These are phyloP conservation scores for Phylloporus arenicola DNA, from an alignment of 768 basidiomycete genomes.

Conservation along the genomic window DNA sequence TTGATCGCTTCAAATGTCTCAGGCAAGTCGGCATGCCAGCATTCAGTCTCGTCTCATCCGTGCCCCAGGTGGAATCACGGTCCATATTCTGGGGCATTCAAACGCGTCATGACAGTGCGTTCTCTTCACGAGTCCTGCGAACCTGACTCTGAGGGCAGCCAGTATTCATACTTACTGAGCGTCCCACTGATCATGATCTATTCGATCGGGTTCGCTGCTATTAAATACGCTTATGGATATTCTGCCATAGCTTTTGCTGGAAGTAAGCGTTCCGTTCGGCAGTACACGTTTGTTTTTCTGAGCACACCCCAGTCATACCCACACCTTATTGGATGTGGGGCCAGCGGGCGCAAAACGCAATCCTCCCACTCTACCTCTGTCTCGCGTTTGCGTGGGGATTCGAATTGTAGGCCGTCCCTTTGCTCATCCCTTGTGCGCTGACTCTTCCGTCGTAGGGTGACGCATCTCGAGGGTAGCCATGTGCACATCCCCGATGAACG, in stretches of 20 bases:
- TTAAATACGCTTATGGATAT: slow-evolving; percentile 73
- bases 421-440: background rate
- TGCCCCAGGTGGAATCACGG: slow-evolving; percentile 63
- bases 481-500: background rate
- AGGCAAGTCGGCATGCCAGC: slow-evolving; percentile 32
- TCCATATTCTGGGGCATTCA: slow-evolving; percentile 67
- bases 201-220: slow-evolving; percentile 56
- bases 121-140: background rate
- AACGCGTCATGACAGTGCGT: slow-evolving; percentile 78
- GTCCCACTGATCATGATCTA: slow-evolving; percentile 58
- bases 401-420: slow-evolving; percentile 56
- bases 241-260: slow-evolving; percentile 40
- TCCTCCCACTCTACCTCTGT: slow-evolving; percentile 61
- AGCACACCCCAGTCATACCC: slow-evolving; percentile 46
- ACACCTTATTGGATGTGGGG: slow-evolving; percentile 61
- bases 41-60: background rate
- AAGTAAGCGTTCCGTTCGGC: slow-evolving; percentile 23
- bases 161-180: slow-evolving; percentile 69
- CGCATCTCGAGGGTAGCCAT: slow-evolving; percentile 67
- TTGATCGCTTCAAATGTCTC: slow-evolving; percentile 72
- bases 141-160: background rate
- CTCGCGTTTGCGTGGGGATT: slow-evolving; percentile 67
- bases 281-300: background rate
- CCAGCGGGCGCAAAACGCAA: slow-evolving; percentile 36
- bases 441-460: slow-evolving; percentile 44